Evolutionary conservation across 2,329 filamentous ascomycete genomes (phyloP), one percentile per base, ranked within the genome.

Genomic region (Colletotrichum higginsianum): DNA sequence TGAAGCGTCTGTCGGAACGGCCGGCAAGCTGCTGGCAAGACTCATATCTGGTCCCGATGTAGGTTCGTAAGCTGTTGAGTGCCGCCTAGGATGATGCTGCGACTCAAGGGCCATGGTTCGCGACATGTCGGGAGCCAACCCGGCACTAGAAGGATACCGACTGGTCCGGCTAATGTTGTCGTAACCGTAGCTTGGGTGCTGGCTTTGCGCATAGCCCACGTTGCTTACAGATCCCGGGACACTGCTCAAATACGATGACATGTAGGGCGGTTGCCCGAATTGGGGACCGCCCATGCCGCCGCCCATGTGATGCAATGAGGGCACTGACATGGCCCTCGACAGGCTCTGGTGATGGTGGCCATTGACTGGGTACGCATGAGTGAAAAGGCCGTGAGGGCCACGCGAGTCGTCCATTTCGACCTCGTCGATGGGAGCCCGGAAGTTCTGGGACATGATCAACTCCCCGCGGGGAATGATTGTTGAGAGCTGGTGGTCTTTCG

Each of bases 401-500:
- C 72, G 61, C 18, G 63, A 52, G 57, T 73, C 72, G 65, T 72
- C 68, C 44, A 76, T 79, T 46, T 90, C 88, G 3, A 87, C 78
- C 58, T 93, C 90, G 63, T 93, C 89, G 42, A 93, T 85, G 0
- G 90, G 89, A 0, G 89, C 85, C 11, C 91, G 88, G 81, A 93
- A 94, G 79, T 90, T 93, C 76, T 92, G 89, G 61, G 88, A 87
- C 18, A 86, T 86, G 52, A 90, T 83, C 38, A 94, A 83, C 63
- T 91, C 88, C 0, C 79, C 71, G 5, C 91, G 88, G 15, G 91
- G 90, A 8, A 84, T 80, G 40, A 92, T 82, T 60, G 84, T 79
- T 35, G 81, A 80, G 52, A 91, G 82, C 23, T 79, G 80, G 0
- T 86, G 83, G 56, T 71, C 71, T 65, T 88, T 85, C 1, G 86